A percentile compares a stretch with the other conserved stretches of the same genome.
Evolutionary conservation across 495 filamentous ascomycete genomes (phyloP).

Genomic region (Neurospora sp.): DNA sequence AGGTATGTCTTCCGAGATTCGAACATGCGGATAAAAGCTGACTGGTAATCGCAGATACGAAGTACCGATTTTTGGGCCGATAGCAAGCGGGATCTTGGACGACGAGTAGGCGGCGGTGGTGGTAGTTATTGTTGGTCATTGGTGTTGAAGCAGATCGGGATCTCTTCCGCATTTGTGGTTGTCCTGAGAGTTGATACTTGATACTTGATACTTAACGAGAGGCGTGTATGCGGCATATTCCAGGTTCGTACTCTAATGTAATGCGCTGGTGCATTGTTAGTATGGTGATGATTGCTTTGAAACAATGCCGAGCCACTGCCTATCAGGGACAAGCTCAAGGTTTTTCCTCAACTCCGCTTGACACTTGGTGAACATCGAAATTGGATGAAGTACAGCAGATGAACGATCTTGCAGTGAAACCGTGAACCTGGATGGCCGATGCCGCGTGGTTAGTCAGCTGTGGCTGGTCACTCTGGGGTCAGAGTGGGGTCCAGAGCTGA

Average conservation of each 20-base stretch:
- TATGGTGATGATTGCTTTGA: background rate
- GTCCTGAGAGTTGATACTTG: background rate
- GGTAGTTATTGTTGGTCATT: background rate
- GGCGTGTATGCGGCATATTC: background rate
- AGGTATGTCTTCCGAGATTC: slow-evolving; percentile 35
- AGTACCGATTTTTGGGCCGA: slow-evolving; percentile 73
- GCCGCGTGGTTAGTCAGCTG: slow-evolving; percentile 4
- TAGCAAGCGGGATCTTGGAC: slow-evolving; percentile 87
- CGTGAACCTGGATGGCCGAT: background rate
- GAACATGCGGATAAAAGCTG: background rate
- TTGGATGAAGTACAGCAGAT: background rate
- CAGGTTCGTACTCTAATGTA: background rate
- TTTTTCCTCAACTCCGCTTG: background rate
- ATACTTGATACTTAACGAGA: background rate
- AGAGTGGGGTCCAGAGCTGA: slow-evolving; percentile 6
- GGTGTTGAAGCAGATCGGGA: background rate
- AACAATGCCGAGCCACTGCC: background rate
- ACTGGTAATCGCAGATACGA: slow-evolving; percentile 46
- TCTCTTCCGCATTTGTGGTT: background rate
- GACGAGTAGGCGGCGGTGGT: slow-evolving; percentile 51
- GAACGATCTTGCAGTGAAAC: background rate
- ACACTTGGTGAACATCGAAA: background rate
- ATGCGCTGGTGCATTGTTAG: background rate
- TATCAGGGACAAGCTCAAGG: background rate
- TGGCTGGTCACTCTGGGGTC: slow-evolving; percentile 2